Evolutionary conservation across 495 filamentous ascomycete genomes (phyloP).

Genomic region (Viridothelium virens): DNA sequence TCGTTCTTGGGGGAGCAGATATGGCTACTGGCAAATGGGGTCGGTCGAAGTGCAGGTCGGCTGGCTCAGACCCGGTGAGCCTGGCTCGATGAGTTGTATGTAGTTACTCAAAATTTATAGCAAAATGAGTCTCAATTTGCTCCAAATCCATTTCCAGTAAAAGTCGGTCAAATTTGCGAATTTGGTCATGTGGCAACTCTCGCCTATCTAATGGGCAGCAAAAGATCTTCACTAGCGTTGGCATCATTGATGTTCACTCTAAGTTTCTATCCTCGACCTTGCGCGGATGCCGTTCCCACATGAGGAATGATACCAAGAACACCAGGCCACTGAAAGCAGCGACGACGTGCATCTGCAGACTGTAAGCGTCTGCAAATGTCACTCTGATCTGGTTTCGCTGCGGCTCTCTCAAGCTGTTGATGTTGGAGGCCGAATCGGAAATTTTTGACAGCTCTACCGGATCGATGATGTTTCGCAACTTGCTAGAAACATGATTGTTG

Average conservation of each 20-base stretch:
- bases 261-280: background rate
- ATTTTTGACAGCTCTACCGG: too few species aligned
- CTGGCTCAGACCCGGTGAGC: background rate
- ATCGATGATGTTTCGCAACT: too few species aligned
- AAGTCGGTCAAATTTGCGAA: too few species aligned
- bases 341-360: background rate
- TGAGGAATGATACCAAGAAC: background rate
- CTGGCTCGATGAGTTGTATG: background rate
- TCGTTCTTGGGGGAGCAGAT: background rate
- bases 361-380: background rate
- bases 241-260: background rate
- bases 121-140: too few species aligned
- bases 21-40: background rate
- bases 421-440: too few species aligned
- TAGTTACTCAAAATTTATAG: too few species aligned
- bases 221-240: too few species aligned
- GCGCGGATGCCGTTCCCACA: background rate
- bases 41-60: slow-evolving; percentile 5
- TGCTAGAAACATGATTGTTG: slow-evolving; percentile 28
- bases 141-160: too few species aligned
- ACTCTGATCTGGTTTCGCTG: too few species aligned
- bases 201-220: too few species aligned
- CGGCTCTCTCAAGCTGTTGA: too few species aligned
- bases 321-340: background rate
- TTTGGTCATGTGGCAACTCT: too few species aligned